Percentiles rank a stretch among this genome's conserved stretches.
Conservation (phyloP, 2,329 filamentous ascomycete species). For the Cordyceps tenuipes region DNA sequence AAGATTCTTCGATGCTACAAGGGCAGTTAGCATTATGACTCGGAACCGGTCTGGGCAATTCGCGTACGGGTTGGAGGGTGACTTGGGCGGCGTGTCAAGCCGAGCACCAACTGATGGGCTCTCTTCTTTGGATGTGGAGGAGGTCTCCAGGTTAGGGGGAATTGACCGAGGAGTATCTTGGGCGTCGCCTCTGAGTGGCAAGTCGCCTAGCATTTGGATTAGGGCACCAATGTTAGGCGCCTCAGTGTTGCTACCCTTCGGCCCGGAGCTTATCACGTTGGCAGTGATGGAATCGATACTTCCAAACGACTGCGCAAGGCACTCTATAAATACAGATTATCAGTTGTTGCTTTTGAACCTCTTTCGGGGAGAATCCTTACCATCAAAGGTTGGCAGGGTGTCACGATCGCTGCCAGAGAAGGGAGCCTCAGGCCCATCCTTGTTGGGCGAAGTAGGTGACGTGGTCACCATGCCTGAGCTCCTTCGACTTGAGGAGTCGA, state of each 20-base stretch:
- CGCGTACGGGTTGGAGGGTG: constrained; percentile 23
- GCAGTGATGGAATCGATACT: constrained; percentile 1
- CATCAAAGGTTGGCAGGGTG: constrained; percentile 4
- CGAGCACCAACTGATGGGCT: constrained; percentile 15
- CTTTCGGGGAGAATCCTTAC: neutral
- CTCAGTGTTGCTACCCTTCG: neutral
- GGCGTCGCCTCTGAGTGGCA: neutral
- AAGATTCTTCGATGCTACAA: neutral
- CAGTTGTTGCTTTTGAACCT: neutral
- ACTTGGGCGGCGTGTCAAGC: constrained; percentile 22
- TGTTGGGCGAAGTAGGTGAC: constrained; percentile 8
- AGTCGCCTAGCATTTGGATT: constrained; percentile 3
- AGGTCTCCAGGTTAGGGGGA: neutral
- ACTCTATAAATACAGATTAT: neutral
- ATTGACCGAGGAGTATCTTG: neutral
- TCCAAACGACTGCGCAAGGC: constrained; percentile 6
- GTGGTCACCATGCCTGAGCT: constrained; percentile 17
- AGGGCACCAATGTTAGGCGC: constrained; percentile 2
- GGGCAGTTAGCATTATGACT: neutral
- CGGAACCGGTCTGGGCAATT: neutral
- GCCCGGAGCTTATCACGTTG: neutral
- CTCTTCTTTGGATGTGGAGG: neutral
- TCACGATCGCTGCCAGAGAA: neutral
- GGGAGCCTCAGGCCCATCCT: neutral
- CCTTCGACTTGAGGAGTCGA: constrained; percentile 18